Conservation (phyloP, 2,329 filamentous ascomycete genomes). For the Aspergillus fructus region DNA sequence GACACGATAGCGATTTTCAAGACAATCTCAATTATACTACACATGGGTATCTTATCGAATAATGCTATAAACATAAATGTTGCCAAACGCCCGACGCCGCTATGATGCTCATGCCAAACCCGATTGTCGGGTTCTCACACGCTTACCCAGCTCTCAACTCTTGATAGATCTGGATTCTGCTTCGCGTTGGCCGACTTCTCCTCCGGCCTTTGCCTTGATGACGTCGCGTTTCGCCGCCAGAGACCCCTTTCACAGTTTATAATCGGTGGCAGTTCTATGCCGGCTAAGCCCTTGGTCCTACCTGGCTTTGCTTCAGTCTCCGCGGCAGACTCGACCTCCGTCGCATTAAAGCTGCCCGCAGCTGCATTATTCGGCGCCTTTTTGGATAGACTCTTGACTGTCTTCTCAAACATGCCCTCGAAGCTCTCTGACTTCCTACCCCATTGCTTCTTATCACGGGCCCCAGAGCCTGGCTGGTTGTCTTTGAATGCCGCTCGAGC, state of each 20-base stretch:
- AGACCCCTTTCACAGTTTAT: conserved; percentile 63
- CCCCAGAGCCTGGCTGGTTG: conserved; percentile 41
- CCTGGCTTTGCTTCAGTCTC: conserved; percentile 28
- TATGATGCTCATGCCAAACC: not conserved
- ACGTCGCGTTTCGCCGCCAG: conserved; percentile 52
- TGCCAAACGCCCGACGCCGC: conserved; percentile 18
- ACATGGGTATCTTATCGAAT: conserved; percentile 36
- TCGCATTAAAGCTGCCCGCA: conserved; percentile 21
- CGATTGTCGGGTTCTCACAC: conserved; percentile 15
- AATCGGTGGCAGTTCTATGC: conserved; percentile 47
- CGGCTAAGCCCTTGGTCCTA: conserved; percentile 28
- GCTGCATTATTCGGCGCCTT: conserved; percentile 34
- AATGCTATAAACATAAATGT: conserved; percentile 18
- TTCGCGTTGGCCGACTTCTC: conserved; percentile 31
- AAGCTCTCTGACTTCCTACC: conserved; percentile 41
- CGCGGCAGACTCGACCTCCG: conserved; percentile 31
- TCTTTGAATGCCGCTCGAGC: conserved; percentile 49
- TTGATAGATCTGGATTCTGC: conserved; percentile 21
- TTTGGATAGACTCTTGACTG: conserved; percentile 51
- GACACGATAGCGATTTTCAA: conserved; percentile 8
- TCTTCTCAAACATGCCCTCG: conserved; percentile 56
- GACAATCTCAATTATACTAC: conserved; percentile 18
- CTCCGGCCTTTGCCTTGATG: conserved; percentile 33
- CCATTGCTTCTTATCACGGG: conserved; percentile 42
- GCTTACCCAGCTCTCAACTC: conserved; percentile 25